These are phyloP conservation scores for Globisporangium paddicum DNA, from an alignment of 352 stramenopile genomes.

Conservation along the genomic window DNA sequence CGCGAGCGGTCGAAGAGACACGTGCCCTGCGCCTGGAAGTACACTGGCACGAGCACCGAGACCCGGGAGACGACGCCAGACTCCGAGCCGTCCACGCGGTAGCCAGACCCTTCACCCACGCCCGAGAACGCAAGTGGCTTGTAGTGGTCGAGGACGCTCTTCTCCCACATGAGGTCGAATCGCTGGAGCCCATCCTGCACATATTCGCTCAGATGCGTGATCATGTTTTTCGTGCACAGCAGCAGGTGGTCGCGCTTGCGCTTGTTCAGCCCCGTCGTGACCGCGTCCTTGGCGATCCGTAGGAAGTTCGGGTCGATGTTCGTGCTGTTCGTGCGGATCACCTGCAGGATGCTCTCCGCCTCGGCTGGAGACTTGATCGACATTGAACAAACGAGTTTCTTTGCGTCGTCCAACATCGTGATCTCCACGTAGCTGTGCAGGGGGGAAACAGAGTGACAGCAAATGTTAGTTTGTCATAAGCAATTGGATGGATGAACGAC, in stretches of 20 bases:
- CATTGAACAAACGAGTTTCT: conserved; percentile 81
- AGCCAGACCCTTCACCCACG: conserved; percentile 62
- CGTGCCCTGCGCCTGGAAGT: conserved; percentile 75
- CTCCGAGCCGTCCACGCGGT: conserved; percentile 63
- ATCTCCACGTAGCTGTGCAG: conserved; percentile 54
- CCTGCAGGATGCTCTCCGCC: conserved; percentile 64
- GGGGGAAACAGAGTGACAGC: neutral
- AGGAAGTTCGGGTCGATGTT: conserved; percentile 59
- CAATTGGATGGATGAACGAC: neutral
- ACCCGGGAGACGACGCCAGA: conserved; percentile 54
- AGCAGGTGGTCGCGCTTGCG: conserved; percentile 71
- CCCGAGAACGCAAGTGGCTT: conserved; percentile 69
- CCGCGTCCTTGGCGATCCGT: conserved; percentile 59
- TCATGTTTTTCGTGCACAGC: conserved; percentile 83
- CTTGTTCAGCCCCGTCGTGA: conserved; percentile 55
- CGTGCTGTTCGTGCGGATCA: conserved; percentile 44
- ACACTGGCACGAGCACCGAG: conserved; percentile 71
- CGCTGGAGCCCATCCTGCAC: conserved; percentile 77
- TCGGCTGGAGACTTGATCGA: conserved; percentile 76
- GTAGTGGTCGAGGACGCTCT: conserved; percentile 77
- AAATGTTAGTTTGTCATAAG: neutral
- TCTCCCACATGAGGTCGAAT: conserved; percentile 82
- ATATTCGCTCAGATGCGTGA: conserved; percentile 78
- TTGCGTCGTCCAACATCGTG: conserved; percentile 78
- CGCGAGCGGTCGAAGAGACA: conserved; percentile 77